phyloP scores from a whole-genome alignment of 2,329 filamentous ascomycete species.

The Pseudopithomyces maydicus region DNA sequence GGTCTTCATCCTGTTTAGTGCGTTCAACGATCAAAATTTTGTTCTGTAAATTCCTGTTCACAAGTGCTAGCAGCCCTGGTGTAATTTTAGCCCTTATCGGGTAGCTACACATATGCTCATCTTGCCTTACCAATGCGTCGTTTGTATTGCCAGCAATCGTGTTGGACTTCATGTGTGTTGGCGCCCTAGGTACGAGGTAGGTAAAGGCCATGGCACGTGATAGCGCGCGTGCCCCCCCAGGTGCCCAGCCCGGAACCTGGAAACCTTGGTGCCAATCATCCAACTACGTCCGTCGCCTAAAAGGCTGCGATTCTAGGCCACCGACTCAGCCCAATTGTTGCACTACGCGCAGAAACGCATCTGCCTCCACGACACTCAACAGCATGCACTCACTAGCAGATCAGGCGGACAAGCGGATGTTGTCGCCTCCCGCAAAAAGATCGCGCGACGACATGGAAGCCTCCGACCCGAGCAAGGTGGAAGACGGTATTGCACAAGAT shows the following conservation, averaged over 20 bases:
- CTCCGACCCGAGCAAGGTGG: constrained; percentile 12
- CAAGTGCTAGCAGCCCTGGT: too few relatives aligned
- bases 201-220: not conserved
- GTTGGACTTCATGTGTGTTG: too few relatives aligned
- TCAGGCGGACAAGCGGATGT: constrained; percentile 8
- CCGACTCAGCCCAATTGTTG: too few relatives aligned
- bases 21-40: not conserved
- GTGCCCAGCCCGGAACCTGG: too few relatives aligned
- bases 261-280: not conserved
- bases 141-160: too few relatives aligned
- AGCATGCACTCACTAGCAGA: constrained; percentile 7
- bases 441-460: constrained; percentile 29
- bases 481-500: constrained; percentile 13
- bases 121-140: not conserved
- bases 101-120: too few relatives aligned
- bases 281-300: not conserved
- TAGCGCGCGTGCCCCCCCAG: not conserved
- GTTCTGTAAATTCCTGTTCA: not conserved
- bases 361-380: not conserved
- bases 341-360: not conserved
- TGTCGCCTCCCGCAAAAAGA: constrained; percentile 19
- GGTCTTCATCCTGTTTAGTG: constrained; percentile 43
- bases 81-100: too few relatives aligned
- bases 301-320: not conserved
- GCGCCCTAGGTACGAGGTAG: not conserved